A percentile compares a stretch with the other conserved stretches of the same genome.
Conservation (phyloP, 2,329 filamentous ascomycete species). For the Botryosphaeria dothidea region DNA sequence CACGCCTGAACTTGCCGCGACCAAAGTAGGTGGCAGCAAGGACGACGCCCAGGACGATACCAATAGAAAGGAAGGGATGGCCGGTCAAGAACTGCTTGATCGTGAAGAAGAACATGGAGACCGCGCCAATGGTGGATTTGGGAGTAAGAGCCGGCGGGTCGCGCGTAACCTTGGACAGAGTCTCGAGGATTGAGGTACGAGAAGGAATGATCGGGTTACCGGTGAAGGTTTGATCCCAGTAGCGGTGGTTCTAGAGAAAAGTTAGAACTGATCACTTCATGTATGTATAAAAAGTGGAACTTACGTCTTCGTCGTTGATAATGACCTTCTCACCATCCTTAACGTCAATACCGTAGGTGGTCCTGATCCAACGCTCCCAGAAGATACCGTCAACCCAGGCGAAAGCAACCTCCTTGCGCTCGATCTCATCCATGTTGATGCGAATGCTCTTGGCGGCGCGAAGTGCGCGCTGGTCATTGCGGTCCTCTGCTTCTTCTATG, state of each 20-base stretch:
- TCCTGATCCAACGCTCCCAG: conserved; percentile 95
- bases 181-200: conserved; percentile 88
- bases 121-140: conserved; percentile 73
- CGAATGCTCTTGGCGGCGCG: conserved; percentile 85
- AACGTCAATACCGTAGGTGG: conserved; percentile 91
- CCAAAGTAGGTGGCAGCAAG: conserved; percentile 47
- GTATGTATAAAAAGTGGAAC: conserved; percentile 38
- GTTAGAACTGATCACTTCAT: neutral
- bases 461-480: conserved; percentile 83
- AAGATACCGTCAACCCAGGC: conserved; percentile 97
- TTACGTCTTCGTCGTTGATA: conserved; percentile 95
- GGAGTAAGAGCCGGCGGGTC: conserved; percentile 70
- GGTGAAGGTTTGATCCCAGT: conserved; percentile 90
- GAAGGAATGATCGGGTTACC: conserved; percentile 88
- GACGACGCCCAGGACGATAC: conserved; percentile 59
- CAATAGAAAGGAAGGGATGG: conserved; percentile 51
- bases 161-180: conserved; percentile 69
- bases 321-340: conserved; percentile 86
- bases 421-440: conserved; percentile 85
- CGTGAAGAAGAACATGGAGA: conserved; percentile 67
- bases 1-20: conserved; percentile 33
- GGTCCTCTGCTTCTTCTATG: conserved; percentile 94
- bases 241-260: conserved; percentile 71
- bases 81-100: conserved; percentile 42
- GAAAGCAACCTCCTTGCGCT: conserved; percentile 87